Base-by-base conservation (phyloP, 352 stramenopile genomes). In the Phytopythium kandeliae region DNA sequence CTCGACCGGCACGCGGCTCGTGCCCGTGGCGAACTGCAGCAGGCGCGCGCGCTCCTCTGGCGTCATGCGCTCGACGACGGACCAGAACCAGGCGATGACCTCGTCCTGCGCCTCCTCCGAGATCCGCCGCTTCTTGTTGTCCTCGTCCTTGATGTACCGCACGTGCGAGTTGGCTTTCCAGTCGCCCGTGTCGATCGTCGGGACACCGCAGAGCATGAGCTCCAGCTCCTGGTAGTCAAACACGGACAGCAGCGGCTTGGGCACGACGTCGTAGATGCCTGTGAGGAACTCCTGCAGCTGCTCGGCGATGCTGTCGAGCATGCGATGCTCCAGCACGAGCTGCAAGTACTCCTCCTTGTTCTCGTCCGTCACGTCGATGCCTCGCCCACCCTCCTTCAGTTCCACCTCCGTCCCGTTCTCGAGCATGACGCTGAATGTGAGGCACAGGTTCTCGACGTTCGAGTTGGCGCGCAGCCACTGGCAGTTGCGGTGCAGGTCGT, bases 281-380 rank as follows among this genome's bases (percentile, higher is more conserved):
- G 76, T 76, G 71, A 95, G 89, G 28, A 95, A 48, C 52, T 90
- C 94, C 58, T 95, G 91, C 26, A 99, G 66, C 56, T 99, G 95
- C 56, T 96, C 82, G 15, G 76, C 74, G 44, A 98, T 96, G 40
- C 90, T 86, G 57, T 96, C 95, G 48, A 99, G 75, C 65, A 99
- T 85, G 54, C 96, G 91, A 75, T 99, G 97, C 52, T 96, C 97
- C 34, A 99, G 71, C 37, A 83, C 88, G 50, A 97, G 65, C 54
- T 98, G 92, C 17, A 98, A 80, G 74, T 98, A 99, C 70, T 99
- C 91, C 24, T 95, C 85, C 61, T 98, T 95, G 81, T 99, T 99
- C 30, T 97, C 92, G 59, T 98, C 96, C n/a, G 87, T 93, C n/a
- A 95, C 57, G 0, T 86, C 70, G 37, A 93, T 91, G 51, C 90